Base-by-base conservation (phyloP, 2,329 filamentous ascomycete genomes). In the Domatiomyces globalis region DNA sequence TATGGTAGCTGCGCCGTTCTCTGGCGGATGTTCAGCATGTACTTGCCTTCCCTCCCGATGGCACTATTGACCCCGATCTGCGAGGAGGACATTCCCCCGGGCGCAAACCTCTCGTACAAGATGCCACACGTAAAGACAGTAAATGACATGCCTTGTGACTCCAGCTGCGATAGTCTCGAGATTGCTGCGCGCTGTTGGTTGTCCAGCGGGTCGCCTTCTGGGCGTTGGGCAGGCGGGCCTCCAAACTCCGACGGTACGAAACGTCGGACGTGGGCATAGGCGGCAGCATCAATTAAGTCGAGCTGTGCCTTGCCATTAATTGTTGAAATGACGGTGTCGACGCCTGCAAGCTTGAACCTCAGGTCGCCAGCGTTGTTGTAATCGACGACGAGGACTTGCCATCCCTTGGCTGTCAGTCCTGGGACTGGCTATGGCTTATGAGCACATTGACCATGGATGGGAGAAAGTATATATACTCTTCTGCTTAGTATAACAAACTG, bases 221-320 rank as follows among this genome's bases (percentile, higher is more conserved):
- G 73, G 47, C 83, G 73, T 45, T 76, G 71, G 17, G 67, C 66
- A 15, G 84, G 71, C 29, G 71, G 71, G 1, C 84, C 84, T 67
- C 87, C 83, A 59, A 87, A 88, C 60, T 87, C 84, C 5, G 84
- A 83, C 1, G 85, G 84, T 2, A 85, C 80, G 61, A 88, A 88
- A 36, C 79, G 75, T 15, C 77, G 74, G 1, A 88, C 84, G 17
- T 77, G 73, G 17, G 76, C 78, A 48, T 73, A 70, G 15, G 80
- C 77, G 0, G 84, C 83, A 1, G 84, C 84, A 58, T 84, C 79
- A 64, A 88, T 87, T 29, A 88, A 75, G 54, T 79, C 78, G 45
- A 87, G 72, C 63, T 88, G 84, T 27, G 80, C 72, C 17, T 67
- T 68, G 3, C 82, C 83, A 1, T 76, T 77, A 47, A 88, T 78